Evolutionary conservation across 73 alveolate species (phyloP), one percentile per base, ranked within the genome.

Genomic region (Paramecium sonneborni): DNA sequence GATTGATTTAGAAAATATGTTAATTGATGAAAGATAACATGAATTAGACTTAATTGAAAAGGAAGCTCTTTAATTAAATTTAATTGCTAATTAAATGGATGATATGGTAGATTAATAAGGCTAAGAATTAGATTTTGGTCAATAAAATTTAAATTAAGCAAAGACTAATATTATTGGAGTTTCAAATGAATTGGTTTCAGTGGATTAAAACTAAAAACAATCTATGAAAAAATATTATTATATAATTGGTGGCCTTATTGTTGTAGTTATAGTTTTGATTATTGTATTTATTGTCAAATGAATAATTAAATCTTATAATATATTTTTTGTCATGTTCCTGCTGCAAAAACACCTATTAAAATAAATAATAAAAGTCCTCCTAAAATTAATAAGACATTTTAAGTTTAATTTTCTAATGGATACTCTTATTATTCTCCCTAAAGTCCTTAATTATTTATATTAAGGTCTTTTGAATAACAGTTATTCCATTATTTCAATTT

Each of bases 1-100:
- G 44, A 79, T 79, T 5, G 90, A 79, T 46, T 43, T 79, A 43
- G 90, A 79, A 79, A 79, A 79, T 79, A 39, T 43, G 74, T 44
- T 79, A 38, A 79, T 79, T 79, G 90, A 79, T 38, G 90, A 79
- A n/a, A 79, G 90, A 79, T 44, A 79, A 79, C n/a, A 46, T 4
- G 90, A 79, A 44, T 79, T 79, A 26, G 90, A 79, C 15, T 1
- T 30, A 11, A 79, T 79, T 43, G 90, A 79, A 44, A 79, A 41
- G n/a, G 90, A 79, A 15, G 90, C 90, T 0, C 7, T 41, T 10
- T 14, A 79, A 39, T 44, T 79, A 26, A 79, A 79, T 79, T 21
- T 43, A 12, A 79, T 79, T 38, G 90, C 55, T 5, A 24, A 46
- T 43, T 6, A 79, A 43, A 43, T 79, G 74, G 90, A 20, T 10